These are phyloP conservation scores for Magnaporthiopsis incrustans DNA, from an alignment of 2,329 filamentous ascomycete species.

Conservation along the genomic window DNA sequence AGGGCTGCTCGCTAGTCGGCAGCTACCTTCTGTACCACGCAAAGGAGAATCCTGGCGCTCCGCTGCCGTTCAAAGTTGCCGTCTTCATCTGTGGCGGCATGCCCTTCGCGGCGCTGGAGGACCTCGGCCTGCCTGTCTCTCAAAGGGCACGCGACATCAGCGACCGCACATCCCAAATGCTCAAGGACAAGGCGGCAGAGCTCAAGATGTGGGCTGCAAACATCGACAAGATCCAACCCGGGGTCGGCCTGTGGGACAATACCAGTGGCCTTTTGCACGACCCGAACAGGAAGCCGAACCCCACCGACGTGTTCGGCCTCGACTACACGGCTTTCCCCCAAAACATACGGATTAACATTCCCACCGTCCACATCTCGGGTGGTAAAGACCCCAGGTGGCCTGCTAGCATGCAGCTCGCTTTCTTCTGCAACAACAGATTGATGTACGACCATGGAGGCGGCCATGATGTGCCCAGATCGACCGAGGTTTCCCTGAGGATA, in stretches of 20 bases:
- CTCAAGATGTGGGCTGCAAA: constrained; percentile 19
- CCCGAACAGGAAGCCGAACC: constrained; percentile 16
- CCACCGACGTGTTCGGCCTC: constrained; percentile 24
- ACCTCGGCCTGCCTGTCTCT: constrained; percentile 26
- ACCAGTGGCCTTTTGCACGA: constrained; percentile 23
- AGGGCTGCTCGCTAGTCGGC: constrained; percentile 29
- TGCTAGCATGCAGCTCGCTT: constrained; percentile 25
- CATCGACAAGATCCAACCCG: constrained; percentile 19
- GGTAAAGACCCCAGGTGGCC: constrained; percentile 28
- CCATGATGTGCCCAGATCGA: constrained; percentile 29
- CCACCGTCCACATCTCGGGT: constrained; percentile 28
- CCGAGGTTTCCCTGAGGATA: constrained; percentile 22
- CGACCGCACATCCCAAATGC: constrained; percentile 16
- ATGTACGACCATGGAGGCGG: constrained; percentile 29
- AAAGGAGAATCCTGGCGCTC: constrained; percentile 21
- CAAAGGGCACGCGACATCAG: constrained; percentile 22
- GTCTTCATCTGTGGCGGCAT: constrained; percentile 32
- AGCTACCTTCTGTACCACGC: constrained; percentile 31
- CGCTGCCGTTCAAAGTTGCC: constrained; percentile 28
- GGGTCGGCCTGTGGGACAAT: constrained; percentile 27
- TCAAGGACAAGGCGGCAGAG: constrained; percentile 19
- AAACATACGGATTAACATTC: constrained; percentile 24
- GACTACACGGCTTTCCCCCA: constrained; percentile 23
- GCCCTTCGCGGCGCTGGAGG: constrained; percentile 24
- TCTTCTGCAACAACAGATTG: constrained; percentile 22